Evolutionary conservation across 768 basidiomycete genomes (phyloP).

Genomic region (Boletus tylopilopsis): DNA sequence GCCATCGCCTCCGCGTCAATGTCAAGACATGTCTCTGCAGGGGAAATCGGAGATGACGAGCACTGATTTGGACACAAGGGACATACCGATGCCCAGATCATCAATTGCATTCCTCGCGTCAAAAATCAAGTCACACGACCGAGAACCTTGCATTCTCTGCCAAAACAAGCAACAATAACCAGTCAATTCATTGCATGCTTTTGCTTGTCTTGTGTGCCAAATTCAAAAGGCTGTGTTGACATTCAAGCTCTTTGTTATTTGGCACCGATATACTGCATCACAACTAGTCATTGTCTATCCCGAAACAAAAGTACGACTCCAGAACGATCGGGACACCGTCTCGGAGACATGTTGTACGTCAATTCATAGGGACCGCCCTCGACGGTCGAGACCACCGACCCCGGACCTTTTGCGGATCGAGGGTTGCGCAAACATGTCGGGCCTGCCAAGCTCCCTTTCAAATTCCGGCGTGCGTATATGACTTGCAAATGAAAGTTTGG

Average conservation of each 20-base stretch:
- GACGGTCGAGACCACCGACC: slow-evolving; percentile 7
- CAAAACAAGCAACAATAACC: not conserved
- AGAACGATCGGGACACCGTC: not conserved
- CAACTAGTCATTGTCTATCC: too few relatives aligned
- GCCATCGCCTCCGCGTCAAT: too few relatives aligned
- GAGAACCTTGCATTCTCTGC: not conserved
- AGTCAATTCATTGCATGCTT: not conserved
- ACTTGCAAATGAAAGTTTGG: too few relatives aligned
- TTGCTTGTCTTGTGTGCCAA: not conserved
- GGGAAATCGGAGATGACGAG: too few relatives aligned
- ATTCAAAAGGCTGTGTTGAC: too few relatives aligned
- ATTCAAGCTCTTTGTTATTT: not conserved
- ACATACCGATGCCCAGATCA: not conserved
- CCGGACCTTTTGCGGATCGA: slow-evolving; percentile 13
- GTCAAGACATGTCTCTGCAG: too few relatives aligned
- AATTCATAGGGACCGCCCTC: not conserved
- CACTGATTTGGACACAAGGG: not conserved
- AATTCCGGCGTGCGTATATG: not conserved
- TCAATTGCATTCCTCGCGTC: not conserved
- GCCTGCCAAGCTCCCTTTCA: not conserved
- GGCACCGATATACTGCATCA: not conserved
- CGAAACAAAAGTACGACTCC: not conserved
- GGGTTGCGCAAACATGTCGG: slow-evolving; percentile 2
- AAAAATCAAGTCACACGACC: slow-evolving; percentile 9
- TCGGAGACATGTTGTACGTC: not conserved